Percentiles rank a stretch among this genome's conserved stretches.
These are phyloP conservation scores for Botrytis porri DNA, from an alignment of 2,329 filamentous ascomycete species.

Conservation along the genomic window DNA sequence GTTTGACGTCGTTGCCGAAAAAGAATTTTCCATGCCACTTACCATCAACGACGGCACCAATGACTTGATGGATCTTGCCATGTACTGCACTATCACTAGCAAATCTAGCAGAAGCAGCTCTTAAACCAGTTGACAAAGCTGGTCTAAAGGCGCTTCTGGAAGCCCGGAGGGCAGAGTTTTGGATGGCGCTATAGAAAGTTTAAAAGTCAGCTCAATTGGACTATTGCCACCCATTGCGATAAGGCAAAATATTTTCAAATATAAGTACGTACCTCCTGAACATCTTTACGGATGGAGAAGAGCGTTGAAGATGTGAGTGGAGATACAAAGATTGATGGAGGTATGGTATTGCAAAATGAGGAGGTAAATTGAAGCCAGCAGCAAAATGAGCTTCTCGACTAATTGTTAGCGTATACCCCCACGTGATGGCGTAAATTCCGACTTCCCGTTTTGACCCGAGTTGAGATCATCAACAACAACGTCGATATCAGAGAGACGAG, in stretches of 20 bases:
- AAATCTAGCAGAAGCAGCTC: slow-evolving; percentile 49
- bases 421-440: slow-evolving; percentile 19
- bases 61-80: slow-evolving; percentile 78
- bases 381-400: slow-evolving; percentile 40
- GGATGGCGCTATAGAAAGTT: slow-evolving; percentile 57
- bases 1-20: slow-evolving; percentile 30
- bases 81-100: slow-evolving; percentile 57
- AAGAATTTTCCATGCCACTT: slow-evolving; percentile 49
- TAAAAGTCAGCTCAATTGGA: slow-evolving; percentile 49
- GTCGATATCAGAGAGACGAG: not conserved
- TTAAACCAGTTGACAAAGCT: slow-evolving; percentile 53
- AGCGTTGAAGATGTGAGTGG: slow-evolving; percentile 60
- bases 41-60: slow-evolving; percentile 99
- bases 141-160: slow-evolving; percentile 58
- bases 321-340: slow-evolving; percentile 50
- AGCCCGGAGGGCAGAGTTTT: slow-evolving; percentile 59
- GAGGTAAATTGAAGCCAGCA: slow-evolving; percentile 22
- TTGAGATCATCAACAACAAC: not conserved
- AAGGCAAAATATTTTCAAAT: slow-evolving; percentile 31
- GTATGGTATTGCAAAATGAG: slow-evolving; percentile 22
- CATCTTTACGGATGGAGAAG: slow-evolving; percentile 72
- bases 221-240: slow-evolving; percentile 26
- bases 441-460: slow-evolving; percentile 20
- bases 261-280: slow-evolving; percentile 69
- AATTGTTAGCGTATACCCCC: slow-evolving; percentile 21